Conservation (phyloP, 192 early-diverging fungal genomes). For the Chytriomyces hyalinus region DNA sequence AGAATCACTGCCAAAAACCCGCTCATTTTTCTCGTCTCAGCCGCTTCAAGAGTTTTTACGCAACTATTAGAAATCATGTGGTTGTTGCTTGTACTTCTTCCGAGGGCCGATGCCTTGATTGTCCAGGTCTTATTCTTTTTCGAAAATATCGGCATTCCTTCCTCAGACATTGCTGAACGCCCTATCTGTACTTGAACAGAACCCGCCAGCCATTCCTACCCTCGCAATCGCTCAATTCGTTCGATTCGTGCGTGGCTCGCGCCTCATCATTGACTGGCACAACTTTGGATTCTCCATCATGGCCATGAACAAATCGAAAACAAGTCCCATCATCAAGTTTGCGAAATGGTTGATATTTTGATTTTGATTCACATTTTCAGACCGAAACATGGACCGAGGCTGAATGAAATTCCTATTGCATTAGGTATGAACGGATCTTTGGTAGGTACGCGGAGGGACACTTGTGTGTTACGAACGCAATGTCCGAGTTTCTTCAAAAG, state of each 20-base stretch:
- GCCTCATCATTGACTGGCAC: conserved; percentile 96
- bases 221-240: conserved; percentile 76
- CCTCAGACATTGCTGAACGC: conserved; percentile 5
- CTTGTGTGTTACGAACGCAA: conserved; percentile 83
- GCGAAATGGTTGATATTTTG: conserved; percentile 49
- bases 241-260: conserved; percentile 65
- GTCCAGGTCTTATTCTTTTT: conserved; percentile 68
- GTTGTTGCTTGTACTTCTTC: conserved; percentile 61
- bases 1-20: conserved; percentile 62
- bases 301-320: conserved; percentile 66
- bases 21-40: conserved; percentile 68
- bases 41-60: conserved; percentile 67
- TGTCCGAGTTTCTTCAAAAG: conserved; percentile 70
- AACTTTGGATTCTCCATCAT: conserved; percentile 94
- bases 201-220: conserved; percentile 94
- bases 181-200: conserved; percentile 53
- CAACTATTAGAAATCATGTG: conserved; percentile 69
- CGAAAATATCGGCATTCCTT: background rate
- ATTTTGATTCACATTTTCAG: background rate
- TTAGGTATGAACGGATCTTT: conserved; percentile 65
- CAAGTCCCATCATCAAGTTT: conserved; percentile 57
- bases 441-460: conserved; percentile 77
- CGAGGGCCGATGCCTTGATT: conserved; percentile 69
- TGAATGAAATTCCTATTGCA: conserved; percentile 8
- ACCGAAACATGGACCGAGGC: background rate